Conservation (phyloP, 495 filamentous ascomycete genomes). For the Penicillium soppii region DNA sequence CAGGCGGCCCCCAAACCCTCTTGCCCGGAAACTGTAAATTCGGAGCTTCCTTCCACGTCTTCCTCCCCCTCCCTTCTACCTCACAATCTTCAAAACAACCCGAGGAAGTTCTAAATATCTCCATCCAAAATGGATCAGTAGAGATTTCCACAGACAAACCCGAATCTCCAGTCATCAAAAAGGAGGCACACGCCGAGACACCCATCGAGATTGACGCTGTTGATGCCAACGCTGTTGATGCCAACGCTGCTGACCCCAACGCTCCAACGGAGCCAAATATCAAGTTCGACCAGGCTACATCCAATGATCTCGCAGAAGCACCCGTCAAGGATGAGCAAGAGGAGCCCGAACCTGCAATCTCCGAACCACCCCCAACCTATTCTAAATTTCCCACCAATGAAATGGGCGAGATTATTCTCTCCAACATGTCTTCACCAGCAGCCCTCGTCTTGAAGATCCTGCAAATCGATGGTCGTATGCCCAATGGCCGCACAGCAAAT, state of each 20-base stretch:
- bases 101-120: not conserved
- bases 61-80: not conserved
- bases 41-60: not conserved
- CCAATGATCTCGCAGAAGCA: not conserved
- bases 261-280: not conserved
- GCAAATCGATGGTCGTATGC: conserved; percentile 36
- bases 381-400: not conserved
- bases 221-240: not conserved
- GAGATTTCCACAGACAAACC: not conserved
- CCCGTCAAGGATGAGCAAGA: not conserved
- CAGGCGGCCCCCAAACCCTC: not conserved
- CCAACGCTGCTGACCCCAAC: not conserved
- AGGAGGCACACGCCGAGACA: not conserved
- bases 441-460: conserved; percentile 39
- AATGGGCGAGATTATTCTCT: conserved; percentile 29
- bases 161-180: not conserved
- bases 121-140: not conserved
- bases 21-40: not conserved
- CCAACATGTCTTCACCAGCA: conserved; percentile 29
- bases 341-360: not conserved
- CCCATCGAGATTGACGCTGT: not conserved
- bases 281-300: not conserved
- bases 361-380: conserved; percentile 4
- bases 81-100: not conserved
- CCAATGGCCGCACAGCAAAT: conserved; percentile 40